phyloP scores from a whole-genome alignment of 2,329 filamentous ascomycete species.

The Penicillium brevicompactum region DNA sequence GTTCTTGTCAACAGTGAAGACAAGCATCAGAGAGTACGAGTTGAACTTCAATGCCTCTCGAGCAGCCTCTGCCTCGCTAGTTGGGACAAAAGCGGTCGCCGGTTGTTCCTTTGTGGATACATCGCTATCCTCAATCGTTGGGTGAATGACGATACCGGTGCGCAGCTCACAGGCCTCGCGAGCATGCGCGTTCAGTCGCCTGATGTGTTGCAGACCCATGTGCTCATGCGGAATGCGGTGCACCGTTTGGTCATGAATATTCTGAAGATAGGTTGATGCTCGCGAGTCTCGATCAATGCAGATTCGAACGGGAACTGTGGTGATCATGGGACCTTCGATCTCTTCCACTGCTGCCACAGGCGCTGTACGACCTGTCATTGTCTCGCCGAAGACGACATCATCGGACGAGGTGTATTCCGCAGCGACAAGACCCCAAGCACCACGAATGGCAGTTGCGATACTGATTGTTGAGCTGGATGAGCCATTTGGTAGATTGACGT shows the following conservation, averaged over 20 bases:
- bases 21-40: slow-evolving; percentile 63
- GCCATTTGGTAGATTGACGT: slow-evolving; percentile 29
- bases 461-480: slow-evolving; percentile 32
- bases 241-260: slow-evolving; percentile 56
- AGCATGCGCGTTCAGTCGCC: slow-evolving; percentile 51
- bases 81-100: slow-evolving; percentile 57
- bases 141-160: slow-evolving; percentile 22
- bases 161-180: slow-evolving; percentile 43
- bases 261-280: slow-evolving; percentile 53
- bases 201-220: slow-evolving; percentile 51
- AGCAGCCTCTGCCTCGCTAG: slow-evolving; percentile 59
- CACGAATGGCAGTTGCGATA: slow-evolving; percentile 42
- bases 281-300: slow-evolving; percentile 33
- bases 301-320: slow-evolving; percentile 46
- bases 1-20: slow-evolving; percentile 59
- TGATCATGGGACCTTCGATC: slow-evolving; percentile 49
- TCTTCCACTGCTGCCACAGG: slow-evolving; percentile 42
- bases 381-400: slow-evolving; percentile 48
- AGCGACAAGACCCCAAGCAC: slow-evolving; percentile 42
- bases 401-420: slow-evolving; percentile 39
- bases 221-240: slow-evolving; percentile 64
- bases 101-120: slow-evolving; percentile 29
- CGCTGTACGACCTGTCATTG: slow-evolving; percentile 45
- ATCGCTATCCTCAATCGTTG: slow-evolving; percentile 15
- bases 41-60: slow-evolving; percentile 60